Evolutionary conservation across 2,329 filamentous ascomycete species (phyloP).

Genomic region (Ophiostoma perfectum): DNA sequence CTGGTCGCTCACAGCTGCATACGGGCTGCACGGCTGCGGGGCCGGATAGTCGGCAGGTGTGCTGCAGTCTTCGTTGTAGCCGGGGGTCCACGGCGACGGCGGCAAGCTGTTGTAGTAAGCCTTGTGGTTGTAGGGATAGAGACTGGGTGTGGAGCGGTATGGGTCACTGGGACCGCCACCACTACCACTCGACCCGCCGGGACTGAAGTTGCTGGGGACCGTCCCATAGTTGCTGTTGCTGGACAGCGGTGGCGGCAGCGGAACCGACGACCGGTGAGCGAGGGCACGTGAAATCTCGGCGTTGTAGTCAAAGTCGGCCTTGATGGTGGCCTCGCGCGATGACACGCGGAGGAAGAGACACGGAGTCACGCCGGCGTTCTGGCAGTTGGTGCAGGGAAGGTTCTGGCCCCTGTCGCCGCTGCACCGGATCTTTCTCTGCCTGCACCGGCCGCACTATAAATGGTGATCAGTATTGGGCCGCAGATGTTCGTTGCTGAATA

Average conservation of each 20-base stretch:
- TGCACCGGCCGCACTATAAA: constrained; percentile 74
- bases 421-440: constrained; percentile 91
- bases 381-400: constrained; percentile 78
- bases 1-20: constrained; percentile 5
- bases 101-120: constrained; percentile 14
- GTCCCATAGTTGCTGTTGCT: not conserved
- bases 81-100: constrained; percentile 6
- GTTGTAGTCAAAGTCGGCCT: constrained; percentile 21
- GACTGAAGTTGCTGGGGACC: not conserved
- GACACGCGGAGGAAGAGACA: constrained; percentile 72
- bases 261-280: constrained; percentile 13
- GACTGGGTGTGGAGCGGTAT: constrained; percentile 10
- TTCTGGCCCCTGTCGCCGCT: constrained; percentile 76
- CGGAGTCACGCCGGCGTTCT: constrained; percentile 60
- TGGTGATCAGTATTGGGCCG: not conserved
- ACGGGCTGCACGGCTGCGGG: constrained; percentile 12
- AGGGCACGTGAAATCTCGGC: constrained; percentile 14
- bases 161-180: not conserved
- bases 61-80: constrained; percentile 17
- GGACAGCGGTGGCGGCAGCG: not conserved
- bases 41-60: constrained; percentile 14
- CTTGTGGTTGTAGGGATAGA: constrained; percentile 18
- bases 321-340: constrained; percentile 20
- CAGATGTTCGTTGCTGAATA: not conserved
- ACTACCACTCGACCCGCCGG: not conserved